Base-by-base conservation (phyloP, 257 asterid species). In the Penstemon newberryi region DNA sequence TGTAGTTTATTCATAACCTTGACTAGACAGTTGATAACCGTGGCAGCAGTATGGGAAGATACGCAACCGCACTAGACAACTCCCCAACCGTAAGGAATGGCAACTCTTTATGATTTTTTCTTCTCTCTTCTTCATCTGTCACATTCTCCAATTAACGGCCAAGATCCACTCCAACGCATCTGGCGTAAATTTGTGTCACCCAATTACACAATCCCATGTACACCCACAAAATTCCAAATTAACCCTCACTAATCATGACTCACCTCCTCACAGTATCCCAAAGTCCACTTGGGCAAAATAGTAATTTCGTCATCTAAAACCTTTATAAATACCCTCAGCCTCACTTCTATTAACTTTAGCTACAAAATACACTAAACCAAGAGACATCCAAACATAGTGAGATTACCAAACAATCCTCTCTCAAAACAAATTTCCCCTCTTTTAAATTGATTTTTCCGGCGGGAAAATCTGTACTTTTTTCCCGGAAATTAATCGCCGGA, bases 11-110 rank as follows among this genome's bases (percentile, higher is more conserved):
- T 25, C 33, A 25, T 25, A 25, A 2, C 33, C 3, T 25, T 25
- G 33, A 25, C 33, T 25, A 25, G 33, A 25, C 18, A 15, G 18
- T 15, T 15, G 18, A 15, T 15, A 25, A 25, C 33, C 1, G 33
- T 25, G 2, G 33, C 33, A 25, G 33, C 33, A 25, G 33, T 25
- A 25, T 25, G 33, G 33, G 33, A 25, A 25, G 33, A 25, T 25
- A 25, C 33, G 33, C 2, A 25, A 25, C 33, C 33, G 2, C 33
- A 25, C 33, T 25, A 25, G 60, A 87, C 90, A 79, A 69, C 6
- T 56, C 8, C 75, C 89, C 92, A 87, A 87, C 89, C 79, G 73
- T n/a, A 36, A 79, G 75, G 87, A 69, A 81, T 84, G 90, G 90
- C 77, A 52, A 68, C 77, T 77, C 58, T 84, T 78, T 80, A 73